Base-by-base conservation (phyloP, 495 filamentous ascomycete species). In the Stereocaulon alpinum region DNA sequence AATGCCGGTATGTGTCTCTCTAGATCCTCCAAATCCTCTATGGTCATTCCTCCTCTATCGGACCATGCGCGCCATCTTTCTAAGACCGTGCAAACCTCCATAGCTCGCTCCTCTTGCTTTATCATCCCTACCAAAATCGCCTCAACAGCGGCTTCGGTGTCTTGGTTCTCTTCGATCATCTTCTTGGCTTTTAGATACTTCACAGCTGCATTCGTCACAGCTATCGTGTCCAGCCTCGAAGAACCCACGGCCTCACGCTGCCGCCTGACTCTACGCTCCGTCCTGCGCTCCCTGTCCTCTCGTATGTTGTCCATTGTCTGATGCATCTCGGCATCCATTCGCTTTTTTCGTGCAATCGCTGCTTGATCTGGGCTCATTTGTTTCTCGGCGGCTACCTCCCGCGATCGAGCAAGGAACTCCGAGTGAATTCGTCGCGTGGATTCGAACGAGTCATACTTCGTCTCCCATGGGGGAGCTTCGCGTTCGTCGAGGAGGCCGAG, bases 41-140 rank as follows among this genome's bases (percentile, higher is more conserved):
- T 79, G 37, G 74, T 71, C 77, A 85, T 79, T 6, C 81, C 81
- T 6, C 80, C 80, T 52, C 75, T 78, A 43, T 82, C 77, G 5
- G 74, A 73, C 79, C 81, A 85, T 3, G 69, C 71, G 66, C 76
- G 79, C 81, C 80, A 84, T 42, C 70, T 50, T 58, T 83, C 80
- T 50, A 85, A 64, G 69, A 83, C 77, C 10, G 64, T 60, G 56
- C 72, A 77, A 11, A 84, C 59, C 29, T 63, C 62, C 5, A 66
- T 64, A 9, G 77, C 68, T 40, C 78, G 73, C 51, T 71, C 56
- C 34, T 72, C 72, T 43, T 83, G 77, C 6, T 76, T 71, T 0
- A 83, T 71, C 78, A 84, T 83, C 11, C 72, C 73, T 54, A 78
- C 77, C 51, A 85, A 66, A 44, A 81, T 27, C 41, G 67, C 70